These are phyloP conservation scores for Aquilaria malaccensis DNA, from an alignment of 345 rosid genomes.

Conservation along the genomic window DNA sequence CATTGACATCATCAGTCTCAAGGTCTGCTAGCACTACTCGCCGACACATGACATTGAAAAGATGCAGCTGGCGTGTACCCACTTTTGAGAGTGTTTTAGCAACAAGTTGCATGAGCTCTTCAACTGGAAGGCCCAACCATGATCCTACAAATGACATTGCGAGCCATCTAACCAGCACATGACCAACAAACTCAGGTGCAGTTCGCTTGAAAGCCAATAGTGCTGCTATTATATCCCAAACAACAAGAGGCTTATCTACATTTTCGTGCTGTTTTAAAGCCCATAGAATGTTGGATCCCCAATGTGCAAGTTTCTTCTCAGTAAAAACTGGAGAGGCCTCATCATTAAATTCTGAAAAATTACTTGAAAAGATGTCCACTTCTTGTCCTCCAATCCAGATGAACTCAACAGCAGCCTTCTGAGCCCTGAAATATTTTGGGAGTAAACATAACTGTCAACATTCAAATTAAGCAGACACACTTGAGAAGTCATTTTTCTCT, in stretches of 20 bases:
- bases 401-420: slow-evolving; percentile 82
- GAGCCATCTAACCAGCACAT: slow-evolving; percentile 61
- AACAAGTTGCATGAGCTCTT: slow-evolving; percentile 36
- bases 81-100: slow-evolving; percentile 34
- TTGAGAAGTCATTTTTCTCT: neutral
- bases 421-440: slow-evolving; percentile 40
- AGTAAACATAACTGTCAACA: slow-evolving; percentile 6
- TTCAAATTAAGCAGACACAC: neutral
- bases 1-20: slow-evolving; percentile 49
- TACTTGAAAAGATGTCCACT: slow-evolving; percentile 23
- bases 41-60: slow-evolving; percentile 65
- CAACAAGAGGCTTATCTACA: slow-evolving; percentile 48
- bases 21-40: slow-evolving; percentile 49
- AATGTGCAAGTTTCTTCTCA: slow-evolving; percentile 38
- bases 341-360: slow-evolving; percentile 22
- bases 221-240: slow-evolving; percentile 78
- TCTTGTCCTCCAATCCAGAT: slow-evolving; percentile 89
- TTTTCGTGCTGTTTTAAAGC: slow-evolving; percentile 51
- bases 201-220: slow-evolving; percentile 59
- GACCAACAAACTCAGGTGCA: slow-evolving; percentile 51
- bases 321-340: slow-evolving; percentile 42
- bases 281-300: slow-evolving; percentile 72
- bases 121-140: slow-evolving; percentile 23
- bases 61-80: slow-evolving; percentile 65
- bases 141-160: slow-evolving; percentile 38